Conservation (phyloP, 306 rosid species). For the Herpetospermum pedunculosum region DNA sequence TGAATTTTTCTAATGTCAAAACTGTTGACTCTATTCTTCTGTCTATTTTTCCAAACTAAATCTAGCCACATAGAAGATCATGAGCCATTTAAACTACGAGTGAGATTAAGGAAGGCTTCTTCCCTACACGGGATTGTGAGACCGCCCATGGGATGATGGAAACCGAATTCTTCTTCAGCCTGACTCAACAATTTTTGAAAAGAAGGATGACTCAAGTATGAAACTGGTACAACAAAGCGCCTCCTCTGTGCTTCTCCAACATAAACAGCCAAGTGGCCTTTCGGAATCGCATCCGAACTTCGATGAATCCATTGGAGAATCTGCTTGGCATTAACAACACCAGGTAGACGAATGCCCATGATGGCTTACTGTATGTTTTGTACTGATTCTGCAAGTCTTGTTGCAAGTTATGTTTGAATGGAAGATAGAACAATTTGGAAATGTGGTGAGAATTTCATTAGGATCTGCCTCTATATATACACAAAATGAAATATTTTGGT, state of each 20-base stretch:
- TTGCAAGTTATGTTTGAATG: neutral
- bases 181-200: neutral
- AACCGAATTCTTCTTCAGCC: neutral
- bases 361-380: neutral
- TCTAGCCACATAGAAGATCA: neutral
- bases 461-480: neutral
- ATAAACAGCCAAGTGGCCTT: slow-evolving; percentile 1
- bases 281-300: neutral
- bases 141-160: slow-evolving; percentile 4
- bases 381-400: neutral
- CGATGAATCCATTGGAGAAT: neutral
- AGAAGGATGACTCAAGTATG: neutral
- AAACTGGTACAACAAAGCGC: slow-evolving; percentile 5
- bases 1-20: neutral
- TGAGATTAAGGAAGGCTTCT: neutral
- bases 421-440: neutral
- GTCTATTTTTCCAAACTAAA: neutral
- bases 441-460: neutral
- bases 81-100: neutral
- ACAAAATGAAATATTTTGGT: neutral
- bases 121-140: neutral
- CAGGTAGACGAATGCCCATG: neutral
- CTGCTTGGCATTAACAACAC: neutral
- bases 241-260: slow-evolving; percentile 1
- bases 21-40: neutral